Conservation (phyloP, 768 basidiomycete species). For the Symmetrospora coprosmae region DNA sequence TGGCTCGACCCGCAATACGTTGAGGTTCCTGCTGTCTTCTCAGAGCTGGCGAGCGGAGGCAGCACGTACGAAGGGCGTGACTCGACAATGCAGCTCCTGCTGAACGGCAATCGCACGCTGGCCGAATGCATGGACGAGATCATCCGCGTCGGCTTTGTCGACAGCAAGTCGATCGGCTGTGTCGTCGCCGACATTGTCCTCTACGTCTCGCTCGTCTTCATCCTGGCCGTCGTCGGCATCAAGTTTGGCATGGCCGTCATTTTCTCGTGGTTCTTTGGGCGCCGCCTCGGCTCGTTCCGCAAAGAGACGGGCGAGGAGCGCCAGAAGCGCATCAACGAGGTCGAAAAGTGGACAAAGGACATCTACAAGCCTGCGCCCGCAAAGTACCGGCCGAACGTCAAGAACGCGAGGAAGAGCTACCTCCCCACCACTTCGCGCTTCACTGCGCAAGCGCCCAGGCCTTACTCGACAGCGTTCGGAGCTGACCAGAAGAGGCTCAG, state of each 20-base stretch:
- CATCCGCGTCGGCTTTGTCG: conserved; percentile 79
- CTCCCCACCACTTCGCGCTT: conserved; percentile 44
- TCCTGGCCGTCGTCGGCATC: conserved; percentile 87
- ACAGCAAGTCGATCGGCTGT: conserved; percentile 85
- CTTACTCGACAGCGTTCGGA: conserved; percentile 1
- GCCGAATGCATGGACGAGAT: conserved; percentile 76
- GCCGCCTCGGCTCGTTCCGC: conserved; percentile 83
- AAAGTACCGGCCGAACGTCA: conserved; percentile 74
- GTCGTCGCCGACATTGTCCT: conserved; percentile 89
- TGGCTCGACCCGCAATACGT: conserved; percentile 74
- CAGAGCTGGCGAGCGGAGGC: conserved; percentile 54
- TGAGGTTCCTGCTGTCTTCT: conserved; percentile 67
- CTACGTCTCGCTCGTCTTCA: conserved; percentile 88
- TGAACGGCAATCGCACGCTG: conserved; percentile 52
- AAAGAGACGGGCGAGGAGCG: conserved; percentile 83
- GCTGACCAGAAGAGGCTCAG: not conserved
- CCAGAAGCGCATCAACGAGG: conserved; percentile 72
- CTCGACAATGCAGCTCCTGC: conserved; percentile 68
- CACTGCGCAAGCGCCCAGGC: conserved; percentile 54
- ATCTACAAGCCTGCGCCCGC: conserved; percentile 88
- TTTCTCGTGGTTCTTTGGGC: conserved; percentile 97
- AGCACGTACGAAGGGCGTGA: conserved; percentile 68
- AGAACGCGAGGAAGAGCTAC: conserved; percentile 37
- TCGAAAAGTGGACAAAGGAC: conserved; percentile 91
- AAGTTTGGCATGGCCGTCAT: conserved; percentile 93